These are phyloP conservation scores for Oidiodendron maius DNA, from an alignment of 495 filamentous ascomycete genomes.

Conservation along the genomic window DNA sequence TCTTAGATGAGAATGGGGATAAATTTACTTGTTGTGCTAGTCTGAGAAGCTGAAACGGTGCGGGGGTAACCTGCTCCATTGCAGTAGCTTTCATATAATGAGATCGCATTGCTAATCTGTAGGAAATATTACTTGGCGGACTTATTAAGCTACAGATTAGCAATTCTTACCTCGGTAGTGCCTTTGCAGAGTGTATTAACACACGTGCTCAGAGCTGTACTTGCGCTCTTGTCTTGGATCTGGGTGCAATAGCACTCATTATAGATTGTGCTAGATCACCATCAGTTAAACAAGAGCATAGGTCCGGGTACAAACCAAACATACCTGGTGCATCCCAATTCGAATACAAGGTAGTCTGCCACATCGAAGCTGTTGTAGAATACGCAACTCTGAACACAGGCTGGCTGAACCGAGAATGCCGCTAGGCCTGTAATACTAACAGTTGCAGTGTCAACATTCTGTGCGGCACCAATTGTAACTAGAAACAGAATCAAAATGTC, in stretches of 20 bases:
- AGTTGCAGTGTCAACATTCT: not conserved
- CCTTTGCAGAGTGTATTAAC: not conserved
- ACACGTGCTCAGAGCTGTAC: not conserved
- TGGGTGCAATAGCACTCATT: not conserved
- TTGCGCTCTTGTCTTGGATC: not conserved
- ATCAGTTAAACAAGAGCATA: not conserved
- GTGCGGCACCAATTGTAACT: not conserved
- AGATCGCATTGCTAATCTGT: constrained; percentile 1
- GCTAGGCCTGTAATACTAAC: not conserved
- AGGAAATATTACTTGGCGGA: not conserved
- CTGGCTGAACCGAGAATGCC: not conserved
- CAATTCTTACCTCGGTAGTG: not conserved
- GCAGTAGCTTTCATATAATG: constrained; percentile 2
- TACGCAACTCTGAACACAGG: not conserved
- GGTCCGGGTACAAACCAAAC: not conserved
- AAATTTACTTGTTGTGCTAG: not conserved
- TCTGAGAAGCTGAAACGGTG: not conserved
- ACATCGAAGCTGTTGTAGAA: not conserved
- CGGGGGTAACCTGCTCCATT: not conserved
- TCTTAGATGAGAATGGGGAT: not conserved
- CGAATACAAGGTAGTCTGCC: not conserved
- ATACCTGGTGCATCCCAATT: not conserved
- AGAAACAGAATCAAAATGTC: not conserved
- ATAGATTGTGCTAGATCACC: not conserved
- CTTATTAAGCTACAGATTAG: not conserved